A percentile compares a stretch with the other conserved stretches of the same genome.
phyloP scores from a whole-genome alignment of 2,329 filamentous ascomycete genomes.

The Incumbomyces lentus region DNA sequence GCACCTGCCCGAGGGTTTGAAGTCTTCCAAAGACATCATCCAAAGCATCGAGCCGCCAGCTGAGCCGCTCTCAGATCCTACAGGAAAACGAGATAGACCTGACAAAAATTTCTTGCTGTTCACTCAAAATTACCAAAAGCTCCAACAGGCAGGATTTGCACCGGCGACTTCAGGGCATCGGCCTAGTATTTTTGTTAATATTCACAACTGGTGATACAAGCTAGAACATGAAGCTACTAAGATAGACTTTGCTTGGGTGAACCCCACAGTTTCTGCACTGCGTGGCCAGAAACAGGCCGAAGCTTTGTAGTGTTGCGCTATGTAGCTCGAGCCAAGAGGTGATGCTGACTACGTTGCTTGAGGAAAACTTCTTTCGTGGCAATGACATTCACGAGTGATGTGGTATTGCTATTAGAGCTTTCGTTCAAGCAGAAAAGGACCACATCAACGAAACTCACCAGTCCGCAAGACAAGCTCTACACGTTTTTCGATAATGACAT shows the following conservation, averaged over 20 bases:
- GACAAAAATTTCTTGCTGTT: neutral
- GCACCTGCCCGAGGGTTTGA: neutral
- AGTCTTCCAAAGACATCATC: neutral
- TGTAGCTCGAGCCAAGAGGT: no score
- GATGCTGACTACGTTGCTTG: no score
- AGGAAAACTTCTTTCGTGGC: no score
- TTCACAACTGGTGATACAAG: constrained; percentile 1
- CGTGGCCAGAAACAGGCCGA: neutral
- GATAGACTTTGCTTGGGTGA: neutral
- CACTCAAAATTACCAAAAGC: neutral
- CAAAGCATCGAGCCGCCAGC: constrained; percentile 1
- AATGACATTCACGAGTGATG: no score
- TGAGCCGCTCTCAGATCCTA: neutral
- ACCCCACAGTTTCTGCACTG: neutral
- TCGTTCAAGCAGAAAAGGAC: no score
- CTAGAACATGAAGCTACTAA: no score
- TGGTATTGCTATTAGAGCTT: no score
- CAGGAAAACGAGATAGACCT: neutral
- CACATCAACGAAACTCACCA: no score
- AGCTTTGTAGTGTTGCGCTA: no score
- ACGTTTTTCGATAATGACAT: no score
- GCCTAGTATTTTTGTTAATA: neutral
- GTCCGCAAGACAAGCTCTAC: no score
- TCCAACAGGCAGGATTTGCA: neutral
- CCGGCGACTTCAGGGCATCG: no score